Conservation (phyloP, 768 basidiomycete genomes). For the Termitomyces titanicus region DNA sequence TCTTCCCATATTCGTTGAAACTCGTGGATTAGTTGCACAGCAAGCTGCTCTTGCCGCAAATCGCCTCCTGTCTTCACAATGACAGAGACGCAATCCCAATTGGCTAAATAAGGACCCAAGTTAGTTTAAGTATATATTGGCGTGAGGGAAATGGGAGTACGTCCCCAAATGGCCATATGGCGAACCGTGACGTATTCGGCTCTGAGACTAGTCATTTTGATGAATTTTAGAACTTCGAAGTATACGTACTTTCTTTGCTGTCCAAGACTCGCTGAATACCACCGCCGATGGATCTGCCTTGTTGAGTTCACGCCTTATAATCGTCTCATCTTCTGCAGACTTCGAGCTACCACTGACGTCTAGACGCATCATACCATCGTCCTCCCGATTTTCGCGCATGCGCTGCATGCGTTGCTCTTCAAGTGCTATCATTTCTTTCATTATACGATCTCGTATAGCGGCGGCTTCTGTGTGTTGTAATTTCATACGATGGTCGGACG, state of each 20-base stretch:
- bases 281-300: constrained; percentile 95
- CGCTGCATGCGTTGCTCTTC: constrained; percentile 97
- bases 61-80: constrained; percentile 99
- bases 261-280: constrained; percentile 95
- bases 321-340: constrained; percentile 86
- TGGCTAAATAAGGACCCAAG: constrained; percentile 37
- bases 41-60: constrained; percentile 94
- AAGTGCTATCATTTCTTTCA: constrained; percentile 96
- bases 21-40: constrained; percentile 90
- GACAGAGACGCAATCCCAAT: constrained; percentile 90
- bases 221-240: background rate
- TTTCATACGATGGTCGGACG: constrained; percentile 52
- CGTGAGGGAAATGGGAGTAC: constrained; percentile 16
- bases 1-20: constrained; percentile 95
- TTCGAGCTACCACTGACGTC: constrained; percentile 51
- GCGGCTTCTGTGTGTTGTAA: constrained; percentile 82
- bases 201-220: constrained; percentile 35
- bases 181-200: constrained; percentile 86
- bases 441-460: constrained; percentile 91
- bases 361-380: constrained; percentile 63
- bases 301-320: constrained; percentile 89
- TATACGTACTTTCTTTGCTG: constrained; percentile 75
- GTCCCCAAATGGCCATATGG: constrained; percentile 93
- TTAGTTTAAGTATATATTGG: background rate
- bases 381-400: constrained; percentile 72